A percentile compares a stretch with the other conserved stretches of the same genome.
phyloP scores from a whole-genome alignment of 352 stramenopile genomes.

The Pythium apleroticum region DNA sequence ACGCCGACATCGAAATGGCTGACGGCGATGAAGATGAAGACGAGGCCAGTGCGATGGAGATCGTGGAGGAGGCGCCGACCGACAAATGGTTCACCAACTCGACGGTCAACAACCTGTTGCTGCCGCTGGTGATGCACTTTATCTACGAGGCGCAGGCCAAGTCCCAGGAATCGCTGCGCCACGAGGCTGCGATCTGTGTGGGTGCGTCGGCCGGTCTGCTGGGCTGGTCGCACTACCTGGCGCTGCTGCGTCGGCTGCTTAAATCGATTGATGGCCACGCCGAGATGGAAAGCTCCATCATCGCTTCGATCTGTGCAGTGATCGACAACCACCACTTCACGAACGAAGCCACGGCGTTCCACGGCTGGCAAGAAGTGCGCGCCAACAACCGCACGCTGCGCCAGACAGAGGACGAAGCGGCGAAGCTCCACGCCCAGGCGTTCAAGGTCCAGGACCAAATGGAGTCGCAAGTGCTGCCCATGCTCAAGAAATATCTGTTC shows the following conservation, averaged over 20 bases:
- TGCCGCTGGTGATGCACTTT: conserved; percentile 96
- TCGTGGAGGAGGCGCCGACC: conserved; percentile 24
- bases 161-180: conserved; percentile 90
- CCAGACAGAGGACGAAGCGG: conserved; percentile 12
- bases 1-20: conserved; percentile 15
- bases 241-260: conserved; percentile 89
- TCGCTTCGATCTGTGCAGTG: conserved; percentile 91
- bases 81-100: conserved; percentile 73
- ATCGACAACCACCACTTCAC: conserved; percentile 98
- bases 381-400: conserved; percentile 6
- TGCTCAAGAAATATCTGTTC: conserved; percentile 85
- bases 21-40: conserved; percentile 17
- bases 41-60: conserved; percentile 15
- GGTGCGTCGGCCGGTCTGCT: conserved; percentile 90
- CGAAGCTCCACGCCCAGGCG: conserved; percentile 27
- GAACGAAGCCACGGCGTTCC: conserved; percentile 14
- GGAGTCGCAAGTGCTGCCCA: conserved; percentile 76
- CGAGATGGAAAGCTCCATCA: conserved; percentile 92
- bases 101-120: conserved; percentile 91
- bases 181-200: conserved; percentile 92
- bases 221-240: conserved; percentile 97
- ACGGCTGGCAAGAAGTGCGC: conserved; percentile 24
- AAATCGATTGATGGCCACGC: conserved; percentile 90
- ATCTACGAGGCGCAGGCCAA: conserved; percentile 95
- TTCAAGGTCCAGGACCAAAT: conserved; percentile 84